Conservation (phyloP, 139 green algal genomes). For the Picocystis salinarum region DNA sequence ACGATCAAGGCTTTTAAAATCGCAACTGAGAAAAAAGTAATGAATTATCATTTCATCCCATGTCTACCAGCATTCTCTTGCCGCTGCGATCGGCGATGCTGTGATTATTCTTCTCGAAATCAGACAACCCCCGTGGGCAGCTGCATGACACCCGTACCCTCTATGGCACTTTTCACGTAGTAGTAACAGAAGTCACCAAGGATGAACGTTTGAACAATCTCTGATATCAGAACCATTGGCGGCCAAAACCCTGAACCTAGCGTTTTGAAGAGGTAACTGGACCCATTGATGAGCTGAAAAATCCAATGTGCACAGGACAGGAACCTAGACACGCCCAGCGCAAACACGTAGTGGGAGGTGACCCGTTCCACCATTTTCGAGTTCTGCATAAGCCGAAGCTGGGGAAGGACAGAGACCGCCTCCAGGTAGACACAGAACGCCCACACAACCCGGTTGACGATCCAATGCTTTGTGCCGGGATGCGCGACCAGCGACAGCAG, state of each 20-base stretch:
- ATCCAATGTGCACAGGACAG: constrained; percentile 96
- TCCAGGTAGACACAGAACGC: constrained; percentile 95
- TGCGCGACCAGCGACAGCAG: constrained; percentile 68
- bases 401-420: constrained; percentile 80
- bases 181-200: constrained; percentile 97
- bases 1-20: too few relatives aligned
- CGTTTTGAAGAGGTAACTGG: constrained; percentile 52
- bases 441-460: constrained; percentile 61
- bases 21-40: too few relatives aligned
- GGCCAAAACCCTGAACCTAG: constrained; percentile 85
- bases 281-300: constrained; percentile 36
- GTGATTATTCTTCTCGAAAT: neutral
- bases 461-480: constrained; percentile 58
- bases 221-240: constrained; percentile 81
- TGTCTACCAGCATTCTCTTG: too few relatives aligned
- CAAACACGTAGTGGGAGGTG: constrained; percentile 95
- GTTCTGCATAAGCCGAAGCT: constrained; percentile 97
- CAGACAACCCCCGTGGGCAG: constrained; percentile 66
- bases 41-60: too few relatives aligned
- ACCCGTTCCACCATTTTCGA: constrained; percentile 84
- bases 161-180: constrained; percentile 82
- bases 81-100: neutral
- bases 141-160: constrained; percentile 73
- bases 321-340: constrained; percentile 83
- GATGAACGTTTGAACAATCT: constrained; percentile 97